phyloP scores from a whole-genome alignment of 352 stramenopile species.

The Phytophthora constricta region DNA sequence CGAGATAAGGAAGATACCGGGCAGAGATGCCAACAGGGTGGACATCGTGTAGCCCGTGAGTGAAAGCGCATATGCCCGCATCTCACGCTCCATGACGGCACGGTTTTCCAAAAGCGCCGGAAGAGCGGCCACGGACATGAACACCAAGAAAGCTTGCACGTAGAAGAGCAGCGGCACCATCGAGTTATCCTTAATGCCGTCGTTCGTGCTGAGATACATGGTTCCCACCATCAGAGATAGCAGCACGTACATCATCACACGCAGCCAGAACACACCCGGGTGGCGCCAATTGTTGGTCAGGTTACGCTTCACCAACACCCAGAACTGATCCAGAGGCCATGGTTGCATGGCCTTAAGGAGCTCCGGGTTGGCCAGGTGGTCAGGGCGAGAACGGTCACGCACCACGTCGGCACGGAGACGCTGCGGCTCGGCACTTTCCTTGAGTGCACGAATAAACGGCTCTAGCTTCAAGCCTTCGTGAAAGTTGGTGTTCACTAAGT shows the following conservation, averaged over 20 bases:
- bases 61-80: slow-evolving; percentile 56
- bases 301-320: slow-evolving; percentile 69
- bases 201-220: slow-evolving; percentile 73
- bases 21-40: slow-evolving; percentile 76
- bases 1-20: slow-evolving; percentile 74
- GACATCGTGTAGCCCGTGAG: slow-evolving; percentile 79
- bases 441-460: slow-evolving; percentile 45
- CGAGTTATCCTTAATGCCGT: slow-evolving; percentile 31
- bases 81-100: slow-evolving; percentile 86
- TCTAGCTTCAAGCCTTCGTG: slow-evolving; percentile 52
- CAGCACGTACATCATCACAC: slow-evolving; percentile 85
- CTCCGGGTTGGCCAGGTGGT: slow-evolving; percentile 47
- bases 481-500: slow-evolving; percentile 79
- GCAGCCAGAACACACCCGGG: slow-evolving; percentile 81
- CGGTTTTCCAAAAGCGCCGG: slow-evolving; percentile 89
- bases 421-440: slow-evolving; percentile 44
- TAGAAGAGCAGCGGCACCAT: slow-evolving; percentile 89
- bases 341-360: slow-evolving; percentile 50
- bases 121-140: slow-evolving; percentile 91
- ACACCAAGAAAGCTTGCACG: slow-evolving; percentile 91
- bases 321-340: slow-evolving; percentile 64
- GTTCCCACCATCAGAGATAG: slow-evolving; percentile 79
- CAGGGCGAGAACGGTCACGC: slow-evolving; percentile 39
- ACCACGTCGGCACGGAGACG: slow-evolving; percentile 50
- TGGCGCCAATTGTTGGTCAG: slow-evolving; percentile 74